A percentile compares a stretch with the other conserved stretches of the same genome.
Evolutionary conservation across 2,329 filamentous ascomycete species (phyloP).

Genomic region (Fusarium nematophilum): DNA sequence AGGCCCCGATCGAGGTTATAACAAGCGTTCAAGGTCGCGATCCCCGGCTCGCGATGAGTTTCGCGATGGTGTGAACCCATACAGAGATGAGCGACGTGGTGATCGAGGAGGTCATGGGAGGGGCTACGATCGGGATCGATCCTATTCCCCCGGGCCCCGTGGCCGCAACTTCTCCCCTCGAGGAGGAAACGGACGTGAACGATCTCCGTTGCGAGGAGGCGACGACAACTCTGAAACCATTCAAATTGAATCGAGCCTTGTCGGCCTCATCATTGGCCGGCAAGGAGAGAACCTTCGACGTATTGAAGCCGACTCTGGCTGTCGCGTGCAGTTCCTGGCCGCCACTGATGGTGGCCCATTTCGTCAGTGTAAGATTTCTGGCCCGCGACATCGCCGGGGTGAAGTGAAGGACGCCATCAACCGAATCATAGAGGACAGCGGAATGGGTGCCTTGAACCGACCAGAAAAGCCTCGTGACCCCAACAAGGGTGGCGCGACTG

Average conservation of each 20-base stretch:
- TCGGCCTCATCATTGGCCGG: slow-evolving; percentile 90
- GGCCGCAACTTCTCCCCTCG: slow-evolving; percentile 70
- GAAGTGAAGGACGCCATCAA: slow-evolving; percentile 87
- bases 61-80: slow-evolving; percentile 83
- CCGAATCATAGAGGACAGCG: slow-evolving; percentile 84
- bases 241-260: slow-evolving; percentile 85
- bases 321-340: slow-evolving; percentile 88
- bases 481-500: slow-evolving; percentile 53
- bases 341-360: slow-evolving; percentile 78
- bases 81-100: slow-evolving; percentile 84
- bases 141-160: slow-evolving; percentile 73
- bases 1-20: slow-evolving; percentile 61
- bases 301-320: slow-evolving; percentile 84
- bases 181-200: slow-evolving; percentile 64
- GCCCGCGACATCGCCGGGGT: slow-evolving; percentile 75
- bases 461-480: slow-evolving; percentile 55
- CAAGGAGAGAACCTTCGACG: slow-evolving; percentile 89
- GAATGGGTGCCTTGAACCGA: slow-evolving; percentile 61
- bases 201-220: slow-evolving; percentile 65
- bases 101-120: slow-evolving; percentile 53
- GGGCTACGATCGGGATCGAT: slow-evolving; percentile 72
- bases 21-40: slow-evolving; percentile 75
- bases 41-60: slow-evolving; percentile 79
- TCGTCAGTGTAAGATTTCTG: slow-evolving; percentile 88
- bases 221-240: slow-evolving; percentile 85